Percentiles rank a stretch among this genome's conserved stretches.
Conservation (phyloP, 768 basidiomycete genomes). For the Coprinellus micaceus region DNA sequence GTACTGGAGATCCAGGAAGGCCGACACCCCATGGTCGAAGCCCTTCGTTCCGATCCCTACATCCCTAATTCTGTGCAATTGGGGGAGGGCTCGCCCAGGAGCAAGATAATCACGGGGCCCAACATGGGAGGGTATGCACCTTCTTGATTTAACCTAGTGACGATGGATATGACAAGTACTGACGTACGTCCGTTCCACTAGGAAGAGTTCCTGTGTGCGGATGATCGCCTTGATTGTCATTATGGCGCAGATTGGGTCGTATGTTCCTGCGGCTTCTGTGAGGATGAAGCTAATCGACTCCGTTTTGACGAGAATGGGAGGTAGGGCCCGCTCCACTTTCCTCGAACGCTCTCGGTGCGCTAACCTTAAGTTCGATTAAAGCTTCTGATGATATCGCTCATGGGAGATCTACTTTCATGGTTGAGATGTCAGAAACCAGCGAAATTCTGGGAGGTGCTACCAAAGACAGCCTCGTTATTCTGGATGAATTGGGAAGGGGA, state of each 20-base stretch:
- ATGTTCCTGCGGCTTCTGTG: constrained; percentile 78
- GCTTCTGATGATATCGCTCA: constrained; percentile 86
- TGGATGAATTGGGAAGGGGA: constrained; percentile 88
- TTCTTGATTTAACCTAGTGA: not conserved
- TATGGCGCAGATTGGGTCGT: constrained; percentile 91
- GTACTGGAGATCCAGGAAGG: constrained; percentile 75
- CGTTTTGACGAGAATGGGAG: constrained; percentile 87
- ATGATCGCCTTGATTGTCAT: constrained; percentile 75
- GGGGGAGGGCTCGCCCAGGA: constrained; percentile 48
- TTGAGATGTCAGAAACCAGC: constrained; percentile 91
- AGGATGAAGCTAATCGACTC: constrained; percentile 79
- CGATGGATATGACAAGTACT: not conserved
- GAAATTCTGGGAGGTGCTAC: constrained; percentile 83
- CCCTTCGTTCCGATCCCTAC: constrained; percentile 72
- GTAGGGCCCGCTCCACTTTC: constrained; percentile 36
- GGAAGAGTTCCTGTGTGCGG: constrained; percentile 81
- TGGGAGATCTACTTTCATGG: constrained; percentile 94
- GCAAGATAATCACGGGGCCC: constrained; percentile 78
- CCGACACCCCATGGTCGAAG: constrained; percentile 91
- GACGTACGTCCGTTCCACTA: constrained; percentile 20
- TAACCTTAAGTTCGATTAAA: constrained; percentile 24
- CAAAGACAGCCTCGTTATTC: constrained; percentile 73
- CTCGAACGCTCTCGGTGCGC: constrained; percentile 3
- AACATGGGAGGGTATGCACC: constrained; percentile 70
- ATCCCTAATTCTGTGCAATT: constrained; percentile 78